Base-by-base conservation (phyloP, 2,329 filamentous ascomycete genomes). In the Huntiella abstrusa region DNA sequence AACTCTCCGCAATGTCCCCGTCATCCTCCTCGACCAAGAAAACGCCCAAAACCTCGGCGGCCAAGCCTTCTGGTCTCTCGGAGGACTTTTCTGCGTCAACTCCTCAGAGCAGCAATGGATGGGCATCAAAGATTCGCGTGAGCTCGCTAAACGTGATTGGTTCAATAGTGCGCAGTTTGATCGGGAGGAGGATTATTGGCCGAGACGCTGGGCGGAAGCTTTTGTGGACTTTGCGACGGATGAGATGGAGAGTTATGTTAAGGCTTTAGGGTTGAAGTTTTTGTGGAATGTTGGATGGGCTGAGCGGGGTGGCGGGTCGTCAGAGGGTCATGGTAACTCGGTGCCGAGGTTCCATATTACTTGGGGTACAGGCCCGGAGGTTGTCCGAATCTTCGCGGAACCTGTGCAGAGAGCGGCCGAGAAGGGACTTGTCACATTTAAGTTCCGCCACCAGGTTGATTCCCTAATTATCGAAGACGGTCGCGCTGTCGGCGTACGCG, bases 41-140 rank as follows among this genome's bases (percentile, higher is more conserved):
- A 70, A 69, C 49, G 64, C 62, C 28, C 57, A 63, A 51, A 75
- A 65, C 53, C 61, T 77, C 7, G 74, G 74, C 49, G 73, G 73
- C 2, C 73, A 77, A 57, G 73, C 73, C 5, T 77, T 76, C 55
- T 77, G 73, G 71, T 77, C 73, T 3, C 65, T 77, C 1, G 74
- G 73, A 33, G 73, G 73, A 33, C 56, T 77, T 19, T 77, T 77
- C 59, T 64, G 69, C 58, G 73, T 77, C 47, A 57, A 77, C 59
- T 74, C 71, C 6, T 54, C 65, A 6, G 63, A 69, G 51, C 73
- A 77, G 60, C 67, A 73, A 3, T 65, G 69, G 46, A 61, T 69
- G 57, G 73, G 73, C 52, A 73, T 77, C 60, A 64, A 63, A 51
- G 73, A 77, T 59, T 69, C 64, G 45, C 68, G 67, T 48, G 67